Percentiles rank a stretch among this genome's conserved stretches.
These are phyloP conservation scores for Dactylellina drechsleri DNA, from an alignment of 2,329 filamentous ascomycete genomes.

Conservation along the genomic window DNA sequence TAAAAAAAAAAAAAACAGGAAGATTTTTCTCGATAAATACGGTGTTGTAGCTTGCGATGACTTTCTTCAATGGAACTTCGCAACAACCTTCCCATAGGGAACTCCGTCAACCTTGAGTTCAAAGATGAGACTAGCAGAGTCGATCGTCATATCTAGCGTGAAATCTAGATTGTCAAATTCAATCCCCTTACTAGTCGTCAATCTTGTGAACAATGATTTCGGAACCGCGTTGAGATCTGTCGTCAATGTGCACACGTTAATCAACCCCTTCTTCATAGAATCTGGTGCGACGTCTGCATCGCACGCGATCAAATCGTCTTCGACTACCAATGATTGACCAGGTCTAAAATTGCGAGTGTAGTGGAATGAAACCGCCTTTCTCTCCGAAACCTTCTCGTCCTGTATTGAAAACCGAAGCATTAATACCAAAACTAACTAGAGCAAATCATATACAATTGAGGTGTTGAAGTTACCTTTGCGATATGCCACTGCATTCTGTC, in stretches of 20 bases:
- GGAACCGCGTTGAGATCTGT: constrained; percentile 82
- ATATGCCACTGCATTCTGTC: constrained; percentile 90
- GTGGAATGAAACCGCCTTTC: constrained; percentile 80
- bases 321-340: constrained; percentile 78
- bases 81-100: constrained; percentile 79
- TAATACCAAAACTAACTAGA: background rate
- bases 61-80: constrained; percentile 74
- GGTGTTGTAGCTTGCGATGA: background rate
- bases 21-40: constrained; percentile 10
- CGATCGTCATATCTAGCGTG: constrained; percentile 82
- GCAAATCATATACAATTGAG: background rate
- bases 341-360: constrained; percentile 86
- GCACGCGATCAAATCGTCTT: constrained; percentile 81
- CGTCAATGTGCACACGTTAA: constrained; percentile 81
- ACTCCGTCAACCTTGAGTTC: constrained; percentile 82
- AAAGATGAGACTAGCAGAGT: constrained; percentile 79
- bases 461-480: constrained; percentile 69
- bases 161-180: constrained; percentile 86
- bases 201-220: constrained; percentile 75
- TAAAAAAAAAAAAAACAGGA: background rate
- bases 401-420: constrained; percentile 59
- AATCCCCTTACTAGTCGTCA: constrained; percentile 81
- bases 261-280: constrained; percentile 71
- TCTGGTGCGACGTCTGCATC: constrained; percentile 74
- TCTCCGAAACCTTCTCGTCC: constrained; percentile 79